Percentiles rank a stretch among this genome's conserved stretches.
These are phyloP conservation scores for Colletotrichum filicis DNA, from an alignment of 2,329 filamentous ascomycete species.

Conservation along the genomic window DNA sequence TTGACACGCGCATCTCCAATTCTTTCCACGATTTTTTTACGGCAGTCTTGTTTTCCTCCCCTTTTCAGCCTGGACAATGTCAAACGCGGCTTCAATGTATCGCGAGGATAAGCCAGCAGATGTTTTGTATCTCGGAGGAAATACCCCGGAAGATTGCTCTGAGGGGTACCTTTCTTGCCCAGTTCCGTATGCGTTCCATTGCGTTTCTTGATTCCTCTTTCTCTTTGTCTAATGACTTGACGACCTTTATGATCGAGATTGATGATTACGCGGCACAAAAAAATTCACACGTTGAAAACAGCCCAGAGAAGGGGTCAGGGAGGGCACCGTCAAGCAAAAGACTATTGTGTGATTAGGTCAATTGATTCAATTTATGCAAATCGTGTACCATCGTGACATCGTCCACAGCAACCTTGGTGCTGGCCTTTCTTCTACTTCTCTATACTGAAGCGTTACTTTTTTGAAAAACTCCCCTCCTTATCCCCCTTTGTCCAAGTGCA, in stretches of 20 bases:
- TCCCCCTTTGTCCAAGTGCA: background rate
- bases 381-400: constrained; percentile 35
- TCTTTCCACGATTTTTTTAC: background rate
- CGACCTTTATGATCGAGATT: background rate
- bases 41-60: background rate
- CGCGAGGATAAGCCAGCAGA: no score
- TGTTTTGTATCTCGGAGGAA: background rate
- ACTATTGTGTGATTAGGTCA: constrained; percentile 12
- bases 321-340: background rate
- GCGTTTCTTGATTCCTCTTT: background rate
- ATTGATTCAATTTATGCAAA: constrained; percentile 35
- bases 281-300: background rate
- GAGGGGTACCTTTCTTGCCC: background rate
- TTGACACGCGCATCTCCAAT: background rate
- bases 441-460: constrained; percentile 30
- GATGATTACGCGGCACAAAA: background rate
- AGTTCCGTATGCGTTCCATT: background rate
- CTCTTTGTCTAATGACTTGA: background rate
- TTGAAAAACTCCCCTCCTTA: background rate
- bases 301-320: background rate
- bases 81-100: background rate
- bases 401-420: constrained; percentile 18
- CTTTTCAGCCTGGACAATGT: background rate
- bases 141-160: background rate
- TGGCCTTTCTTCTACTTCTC: constrained; percentile 17